A percentile compares a stretch with the other conserved stretches of the same genome.
phyloP scores from a whole-genome alignment of 164 flowering plant species.

The grape (Vitis vinifera) region ASM3070453v1 NC_081808.1:3720501-3721000 shows the following conservation, averaged over 20 bases:
- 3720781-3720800: constrained; percentile 6
- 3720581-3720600: constrained; percentile 90
- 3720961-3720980: not conserved
- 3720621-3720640: constrained; percentile 70
- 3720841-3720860: too few relatives aligned
- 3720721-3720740: constrained; percentile 97
- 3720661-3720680: constrained; percentile 37
- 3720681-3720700: constrained; percentile 75
- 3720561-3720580: constrained; percentile 87
- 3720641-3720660: constrained; percentile 73
- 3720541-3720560: constrained; percentile 87
- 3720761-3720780: constrained; percentile 88
- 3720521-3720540: constrained; percentile 44
- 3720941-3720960: too few relatives aligned
- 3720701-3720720: constrained; percentile 96
- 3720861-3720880: too few relatives aligned
- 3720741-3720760: constrained; percentile 88
- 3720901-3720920: too few relatives aligned
- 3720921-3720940: too few relatives aligned
- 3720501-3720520: not conserved
- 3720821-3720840: not conserved
- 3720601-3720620: constrained; percentile 98
- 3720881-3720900: too few relatives aligned
- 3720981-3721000: not conserved
- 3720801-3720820: not conserved